Evolutionary conservation across 306 rosid species (phyloP), one percentile per base, ranked within the genome.

Genomic region (Trifolium fragiferum): DNA sequence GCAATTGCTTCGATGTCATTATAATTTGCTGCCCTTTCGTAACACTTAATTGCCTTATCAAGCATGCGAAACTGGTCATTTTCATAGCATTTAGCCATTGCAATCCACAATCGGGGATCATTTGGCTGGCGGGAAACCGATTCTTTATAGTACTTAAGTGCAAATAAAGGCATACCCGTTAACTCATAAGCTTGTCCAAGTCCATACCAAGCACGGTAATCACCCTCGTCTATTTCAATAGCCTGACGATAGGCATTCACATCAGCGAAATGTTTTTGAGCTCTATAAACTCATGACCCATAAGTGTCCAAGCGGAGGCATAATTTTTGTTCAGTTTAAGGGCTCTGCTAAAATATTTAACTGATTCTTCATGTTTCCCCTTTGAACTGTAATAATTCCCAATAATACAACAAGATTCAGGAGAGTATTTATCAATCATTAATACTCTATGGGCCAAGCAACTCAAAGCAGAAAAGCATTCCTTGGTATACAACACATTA

Each of bases 141-240:
- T 77, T 92, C 92, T 61, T 83, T 82, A 87, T 90, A 95, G 92
- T 95, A 95, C 83, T 95, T 90, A 58, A 95, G 97, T 3, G 98
- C 97, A 80, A 92, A 95, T 37, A 89, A 86, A 59, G 92, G 97
- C 99, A 92, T 95, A 9, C 88, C 86, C 99, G 92, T 95, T 96
- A 95, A 92, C 86, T 95, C 99, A 78, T 95, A 95, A 21, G 99
- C 97, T 75, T 95, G 99, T 69, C 99, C 99, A 8, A 95, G 82
- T 44, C 99, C 99, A 81, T 95, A 95, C 99, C 99, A 95, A 68
- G 99, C 99, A 74, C 96, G 93, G 83, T 95, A 95, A 85, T 92
- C 99, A 78, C 96, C 84, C 0, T 86, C 69, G 67, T 90, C 91
- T 84, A 95, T 85, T 82, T 92, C 98, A 59, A 95, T 90, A 46